Evolutionary conservation across 1,284 basidiomycete genomes (phyloP), one percentile per base, ranked within the genome.

Genomic region (Microbotryum violaceum): DNA sequence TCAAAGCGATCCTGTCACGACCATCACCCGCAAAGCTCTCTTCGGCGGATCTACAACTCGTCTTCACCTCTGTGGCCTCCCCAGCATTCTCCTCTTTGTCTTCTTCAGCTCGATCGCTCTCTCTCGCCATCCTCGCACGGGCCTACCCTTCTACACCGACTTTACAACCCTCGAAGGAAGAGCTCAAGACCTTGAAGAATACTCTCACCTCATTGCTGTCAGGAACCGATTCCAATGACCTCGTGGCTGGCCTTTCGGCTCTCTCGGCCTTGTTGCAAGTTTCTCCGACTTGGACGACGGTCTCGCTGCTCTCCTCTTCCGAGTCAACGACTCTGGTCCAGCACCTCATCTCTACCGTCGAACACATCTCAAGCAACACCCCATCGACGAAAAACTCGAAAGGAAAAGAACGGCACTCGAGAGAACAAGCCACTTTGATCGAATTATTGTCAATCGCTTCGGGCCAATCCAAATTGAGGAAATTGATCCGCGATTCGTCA

Each of bases 241-340:
- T 61, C 49, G 51, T 65, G 6, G 25, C 57, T 16, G 70, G 56
- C 7, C 75, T 86, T 46, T 81, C 82, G 0, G 84, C 88, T 71
- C 78, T 89, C 51, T 77, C 80, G 16, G 86, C 86, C 0, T 75
- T 91, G 29, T 87, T 89, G 70, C 86, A 89, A 72, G 83, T 89
- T 45, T 86, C 89, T 69, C 82, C 83, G 74, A 75, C 79, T 56
- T 77, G 82, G 4, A 87, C 84, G 16, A 78, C 83, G 14, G 70
- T 79, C 25, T 81, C 89, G 49, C 83, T 89, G 61, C 73, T 76
- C 27, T 79, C 81, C 33, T 42, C 37, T 12, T 6, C 37, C 37
- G 37, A 42, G 37, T 18, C 37, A 18, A 42, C 37, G 16, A 42
- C 37, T 18, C 6, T 42, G 37, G 37, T 42, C 37, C 37, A 42